These are phyloP conservation scores for Platanthera guangdongensis DNA, from an alignment of 106 monocot species.

Conservation along the genomic window DNA sequence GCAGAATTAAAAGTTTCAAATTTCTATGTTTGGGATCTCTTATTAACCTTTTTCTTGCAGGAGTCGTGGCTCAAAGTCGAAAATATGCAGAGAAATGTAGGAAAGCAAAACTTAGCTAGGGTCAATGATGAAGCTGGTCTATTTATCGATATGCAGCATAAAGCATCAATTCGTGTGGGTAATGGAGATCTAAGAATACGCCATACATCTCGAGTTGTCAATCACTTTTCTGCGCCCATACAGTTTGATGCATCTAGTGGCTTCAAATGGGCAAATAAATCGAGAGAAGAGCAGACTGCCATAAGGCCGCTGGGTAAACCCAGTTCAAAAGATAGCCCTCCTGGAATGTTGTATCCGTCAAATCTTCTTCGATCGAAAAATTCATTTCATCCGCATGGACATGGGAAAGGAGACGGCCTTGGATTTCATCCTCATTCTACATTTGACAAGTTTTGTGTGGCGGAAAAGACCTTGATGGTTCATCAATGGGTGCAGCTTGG, in stretches of 20 bases:
- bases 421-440: not conserved
- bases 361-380: slow-evolving; percentile 1
- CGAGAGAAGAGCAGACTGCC: slow-evolving; percentile 19
- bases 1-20: no score
- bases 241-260: slow-evolving; percentile 19
- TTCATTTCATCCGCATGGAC: slow-evolving; percentile 1
- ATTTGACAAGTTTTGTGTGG: slow-evolving; percentile 4
- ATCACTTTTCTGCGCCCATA: slow-evolving; percentile 23
- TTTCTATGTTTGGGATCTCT: no score
- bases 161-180: slow-evolving; percentile 14
- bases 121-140: slow-evolving; percentile 17
- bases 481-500: slow-evolving; percentile 33
- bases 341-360: not conserved
- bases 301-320: slow-evolving; percentile 6
- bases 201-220: not conserved
- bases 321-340: slow-evolving; percentile 2
- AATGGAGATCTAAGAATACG: slow-evolving; percentile 11
- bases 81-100: not conserved
- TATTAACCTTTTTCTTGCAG: no score
- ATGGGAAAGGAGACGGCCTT: slow-evolving; percentile 4
- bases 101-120: slow-evolving; percentile 12
- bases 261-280: slow-evolving; percentile 33
- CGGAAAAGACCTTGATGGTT: slow-evolving; percentile 20
- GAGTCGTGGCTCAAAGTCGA: not conserved
- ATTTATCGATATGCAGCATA: slow-evolving; percentile 30